phyloP scores from a whole-genome alignment of 2,329 filamentous ascomycete genomes.

The Aureobasidium subglaciale region DNA sequence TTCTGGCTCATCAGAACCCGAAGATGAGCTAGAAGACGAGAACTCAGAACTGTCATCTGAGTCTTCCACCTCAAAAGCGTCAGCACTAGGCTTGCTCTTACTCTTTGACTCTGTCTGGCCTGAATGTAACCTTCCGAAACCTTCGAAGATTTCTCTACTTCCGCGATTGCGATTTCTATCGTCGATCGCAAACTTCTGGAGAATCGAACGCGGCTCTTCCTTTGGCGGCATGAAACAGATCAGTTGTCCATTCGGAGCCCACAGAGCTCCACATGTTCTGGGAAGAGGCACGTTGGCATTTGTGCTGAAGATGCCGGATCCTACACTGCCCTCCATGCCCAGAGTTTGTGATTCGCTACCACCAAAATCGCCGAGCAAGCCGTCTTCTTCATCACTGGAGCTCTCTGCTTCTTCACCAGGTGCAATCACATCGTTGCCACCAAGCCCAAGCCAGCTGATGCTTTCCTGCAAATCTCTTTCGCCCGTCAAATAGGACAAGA shows the following conservation, averaged over 20 bases:
- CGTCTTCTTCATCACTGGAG: slow-evolving; percentile 53
- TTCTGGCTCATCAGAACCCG: slow-evolving; percentile 21
- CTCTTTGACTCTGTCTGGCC: slow-evolving; percentile 41
- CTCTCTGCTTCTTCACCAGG: slow-evolving; percentile 50
- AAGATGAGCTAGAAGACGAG: slow-evolving; percentile 32
- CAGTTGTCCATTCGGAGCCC: slow-evolving; percentile 51
- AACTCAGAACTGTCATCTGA: slow-evolving; percentile 15
- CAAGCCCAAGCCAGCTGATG: slow-evolving; percentile 44
- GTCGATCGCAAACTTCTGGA: slow-evolving; percentile 15
- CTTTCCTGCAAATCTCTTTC: slow-evolving; percentile 54
- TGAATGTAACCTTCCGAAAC: slow-evolving; percentile 53
- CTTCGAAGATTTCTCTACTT: slow-evolving; percentile 52
- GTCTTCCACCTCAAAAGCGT: slow-evolving; percentile 17
- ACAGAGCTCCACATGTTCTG: slow-evolving; percentile 51
- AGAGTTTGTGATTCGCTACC: slow-evolving; percentile 30
- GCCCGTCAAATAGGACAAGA: slow-evolving; percentile 54
- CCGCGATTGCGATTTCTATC: slow-evolving; percentile 31
- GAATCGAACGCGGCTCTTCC: slow-evolving; percentile 39
- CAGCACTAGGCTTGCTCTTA: slow-evolving; percentile 2
- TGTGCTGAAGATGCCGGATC: slow-evolving; percentile 48
- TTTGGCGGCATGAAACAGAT: slow-evolving; percentile 52
- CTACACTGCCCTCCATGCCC: slow-evolving; percentile 29
- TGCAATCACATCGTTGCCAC: slow-evolving; percentile 50
- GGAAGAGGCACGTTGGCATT: slow-evolving; percentile 59
- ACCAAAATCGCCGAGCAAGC: slow-evolving; percentile 30